These are phyloP conservation scores for Diaporthe velutina DNA, from an alignment of 2,329 filamentous ascomycete genomes.

Conservation along the genomic window DNA sequence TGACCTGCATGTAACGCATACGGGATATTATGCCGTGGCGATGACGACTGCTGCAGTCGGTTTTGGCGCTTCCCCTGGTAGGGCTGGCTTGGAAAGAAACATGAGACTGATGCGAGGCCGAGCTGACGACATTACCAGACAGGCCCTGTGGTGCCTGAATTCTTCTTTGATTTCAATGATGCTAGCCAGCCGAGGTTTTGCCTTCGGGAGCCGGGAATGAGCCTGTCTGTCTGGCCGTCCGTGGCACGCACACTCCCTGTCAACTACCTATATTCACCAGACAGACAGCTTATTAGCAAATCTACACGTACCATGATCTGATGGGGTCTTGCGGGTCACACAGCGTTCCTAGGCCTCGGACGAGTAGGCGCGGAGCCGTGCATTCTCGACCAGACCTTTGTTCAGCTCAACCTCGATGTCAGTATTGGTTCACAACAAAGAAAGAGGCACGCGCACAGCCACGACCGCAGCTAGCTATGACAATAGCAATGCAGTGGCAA, in stretches of 20 bases:
- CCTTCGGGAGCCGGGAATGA: background rate
- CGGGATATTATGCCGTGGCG: slow-evolving; percentile 12
- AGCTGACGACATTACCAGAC: slow-evolving; percentile 13
- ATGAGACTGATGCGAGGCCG: slow-evolving; percentile 5
- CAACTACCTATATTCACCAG: background rate
- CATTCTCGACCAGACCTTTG: background rate
- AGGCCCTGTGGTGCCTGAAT: slow-evolving; percentile 10
- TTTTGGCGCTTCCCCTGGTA: slow-evolving; percentile 2
- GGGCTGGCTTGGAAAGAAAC: slow-evolving; percentile 19
- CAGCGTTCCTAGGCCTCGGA: background rate
- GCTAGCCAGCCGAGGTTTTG: background rate
- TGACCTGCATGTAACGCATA: background rate
- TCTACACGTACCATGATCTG: slow-evolving; percentile 4
- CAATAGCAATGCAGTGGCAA: background rate
- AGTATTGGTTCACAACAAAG: background rate
- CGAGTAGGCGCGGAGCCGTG: background rate
- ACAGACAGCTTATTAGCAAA: slow-evolving; percentile 4
- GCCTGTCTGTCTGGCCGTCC: background rate
- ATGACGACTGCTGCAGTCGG: background rate
- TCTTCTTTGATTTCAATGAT: background rate
- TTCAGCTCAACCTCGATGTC: background rate
- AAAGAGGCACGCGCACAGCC: background rate
- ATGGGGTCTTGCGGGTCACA: background rate
- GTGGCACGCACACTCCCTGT: background rate
- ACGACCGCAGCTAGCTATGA: background rate